phyloP scores from a whole-genome alignment of 345 rosid species.

The Acer yangbiense region DNA sequence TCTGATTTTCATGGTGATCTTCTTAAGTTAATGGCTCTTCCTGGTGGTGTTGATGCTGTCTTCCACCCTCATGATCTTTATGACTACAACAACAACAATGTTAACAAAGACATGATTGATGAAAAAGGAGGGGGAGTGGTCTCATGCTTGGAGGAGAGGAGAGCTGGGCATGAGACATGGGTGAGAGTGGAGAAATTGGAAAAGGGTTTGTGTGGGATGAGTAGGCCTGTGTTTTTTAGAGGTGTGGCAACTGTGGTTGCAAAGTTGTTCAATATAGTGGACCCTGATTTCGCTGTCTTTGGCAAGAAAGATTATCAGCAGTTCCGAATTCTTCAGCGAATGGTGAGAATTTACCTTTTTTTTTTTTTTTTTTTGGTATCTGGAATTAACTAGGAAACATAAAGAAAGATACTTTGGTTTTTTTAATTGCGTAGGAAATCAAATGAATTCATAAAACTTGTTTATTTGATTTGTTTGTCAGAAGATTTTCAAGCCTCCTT shows the following conservation, averaged over 20 bases:
- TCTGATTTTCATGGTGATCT: constrained; percentile 84
- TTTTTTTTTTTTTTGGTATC: not conserved
- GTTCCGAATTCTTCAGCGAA: constrained; percentile 63
- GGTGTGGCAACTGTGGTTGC: constrained; percentile 84
- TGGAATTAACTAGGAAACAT: not conserved
- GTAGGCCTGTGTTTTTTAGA: constrained; percentile 85
- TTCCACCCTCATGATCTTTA: constrained; percentile 78
- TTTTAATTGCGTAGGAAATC: not conserved
- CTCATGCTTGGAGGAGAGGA: constrained; percentile 68
- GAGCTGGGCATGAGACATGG: constrained; percentile 89
- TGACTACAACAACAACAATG: constrained; percentile 40
- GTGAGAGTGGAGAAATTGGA: constrained; percentile 84
- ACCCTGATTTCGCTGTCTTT: constrained; percentile 80
- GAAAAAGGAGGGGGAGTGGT: constrained; percentile 27
- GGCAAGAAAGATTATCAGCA: constrained; percentile 95
- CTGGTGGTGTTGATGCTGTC: constrained; percentile 62
- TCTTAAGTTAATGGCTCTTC: constrained; percentile 53
- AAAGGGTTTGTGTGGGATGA: constrained; percentile 86
- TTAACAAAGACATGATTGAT: not conserved
- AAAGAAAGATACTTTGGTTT: not conserved
- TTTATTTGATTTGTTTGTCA: not conserved
- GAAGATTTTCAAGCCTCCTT: not conserved
- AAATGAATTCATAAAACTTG: too few relatives aligned
- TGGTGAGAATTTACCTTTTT: constrained; percentile 42
- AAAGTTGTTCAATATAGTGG: constrained; percentile 85